A percentile compares a stretch with the other conserved stretches of the same genome.
Evolutionary conservation across 345 rosid genomes (phyloP).

Genomic region (Salix exigua): DNA sequence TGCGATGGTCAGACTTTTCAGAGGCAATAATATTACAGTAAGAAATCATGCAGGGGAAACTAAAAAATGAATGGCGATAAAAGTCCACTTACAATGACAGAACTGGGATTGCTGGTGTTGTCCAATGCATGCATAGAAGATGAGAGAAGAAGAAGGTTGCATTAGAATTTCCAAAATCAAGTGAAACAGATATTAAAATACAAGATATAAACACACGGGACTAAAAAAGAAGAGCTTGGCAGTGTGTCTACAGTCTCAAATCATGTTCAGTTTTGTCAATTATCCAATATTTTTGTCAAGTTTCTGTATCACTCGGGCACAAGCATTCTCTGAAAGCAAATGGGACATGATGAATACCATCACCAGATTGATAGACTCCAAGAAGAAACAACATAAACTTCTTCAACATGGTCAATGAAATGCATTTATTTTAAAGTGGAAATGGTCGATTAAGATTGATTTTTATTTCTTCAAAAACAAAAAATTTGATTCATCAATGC

Average conservation of each 20-base stretch:
- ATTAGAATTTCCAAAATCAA: constrained; percentile 27
- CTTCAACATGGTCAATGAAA: neutral
- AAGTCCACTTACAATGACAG: constrained; percentile 80
- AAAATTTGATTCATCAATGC: neutral
- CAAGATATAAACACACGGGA: neutral
- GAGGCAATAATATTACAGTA: neutral
- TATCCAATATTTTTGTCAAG: neutral
- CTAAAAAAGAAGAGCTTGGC: neutral
- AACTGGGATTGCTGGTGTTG: constrained; percentile 85
- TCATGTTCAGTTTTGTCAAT: neutral
- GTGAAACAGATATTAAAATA: neutral
- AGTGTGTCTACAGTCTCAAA: neutral
- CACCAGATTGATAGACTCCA: constrained; percentile 2
- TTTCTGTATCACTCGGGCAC: neutral
- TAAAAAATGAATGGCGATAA: neutral
- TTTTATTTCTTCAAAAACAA: neutral
- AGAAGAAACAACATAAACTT: neutral
- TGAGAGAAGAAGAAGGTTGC: constrained; percentile 24
- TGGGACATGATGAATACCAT: neutral
- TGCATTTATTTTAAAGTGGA: neutral
- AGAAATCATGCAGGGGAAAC: neutral
- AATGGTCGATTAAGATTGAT: neutral
- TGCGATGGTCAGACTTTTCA: neutral
- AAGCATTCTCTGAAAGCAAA: constrained; percentile 10
- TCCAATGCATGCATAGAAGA: constrained; percentile 40